Evolutionary conservation across 164 flowering plant species (phyloP).

Genomic region (Cinnamomum chago): DNA sequence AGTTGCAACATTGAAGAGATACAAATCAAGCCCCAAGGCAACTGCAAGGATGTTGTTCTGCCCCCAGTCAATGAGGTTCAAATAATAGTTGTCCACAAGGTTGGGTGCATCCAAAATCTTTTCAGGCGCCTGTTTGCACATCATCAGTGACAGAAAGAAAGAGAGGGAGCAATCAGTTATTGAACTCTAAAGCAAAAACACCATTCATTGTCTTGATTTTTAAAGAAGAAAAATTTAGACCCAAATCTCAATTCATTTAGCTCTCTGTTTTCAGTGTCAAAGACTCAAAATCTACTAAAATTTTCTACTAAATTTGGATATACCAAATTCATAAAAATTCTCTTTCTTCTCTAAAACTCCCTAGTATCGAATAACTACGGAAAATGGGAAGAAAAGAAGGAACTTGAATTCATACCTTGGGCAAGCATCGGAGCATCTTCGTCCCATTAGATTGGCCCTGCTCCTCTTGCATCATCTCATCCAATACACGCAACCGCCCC

Average conservation of each 20-base stretch:
- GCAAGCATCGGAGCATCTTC: slow-evolving; percentile 23
- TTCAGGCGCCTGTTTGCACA: slow-evolving; percentile 23
- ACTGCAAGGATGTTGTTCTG: slow-evolving; percentile 43
- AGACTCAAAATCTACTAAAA: too few relatives aligned
- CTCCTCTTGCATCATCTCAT: slow-evolving; percentile 30
- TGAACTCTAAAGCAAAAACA: background rate
- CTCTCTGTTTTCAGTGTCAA: too few relatives aligned
- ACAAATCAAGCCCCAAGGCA: slow-evolving; percentile 37
- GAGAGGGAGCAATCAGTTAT: background rate
- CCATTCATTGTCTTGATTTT: background rate
- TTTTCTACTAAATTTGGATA: too few relatives aligned
- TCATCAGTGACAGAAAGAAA: background rate
- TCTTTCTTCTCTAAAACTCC: background rate
- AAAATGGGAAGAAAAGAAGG: background rate
- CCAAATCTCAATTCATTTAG: background rate
- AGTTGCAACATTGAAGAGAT: slow-evolving; percentile 36
- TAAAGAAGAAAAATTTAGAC: background rate
- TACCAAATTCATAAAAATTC: background rate
- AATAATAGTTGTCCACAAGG: slow-evolving; percentile 35
- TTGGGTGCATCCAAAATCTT: slow-evolving; percentile 43
- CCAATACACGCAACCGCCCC: slow-evolving; percentile 21
- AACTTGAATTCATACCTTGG: slow-evolving; percentile 27
- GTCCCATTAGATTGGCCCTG: slow-evolving; percentile 7
- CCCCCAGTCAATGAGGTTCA: slow-evolving; percentile 54
- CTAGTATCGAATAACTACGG: background rate